These are phyloP conservation scores for Fraxinus cuspidata DNA, from an alignment of 257 asterid genomes.

Conservation along the genomic window DNA sequence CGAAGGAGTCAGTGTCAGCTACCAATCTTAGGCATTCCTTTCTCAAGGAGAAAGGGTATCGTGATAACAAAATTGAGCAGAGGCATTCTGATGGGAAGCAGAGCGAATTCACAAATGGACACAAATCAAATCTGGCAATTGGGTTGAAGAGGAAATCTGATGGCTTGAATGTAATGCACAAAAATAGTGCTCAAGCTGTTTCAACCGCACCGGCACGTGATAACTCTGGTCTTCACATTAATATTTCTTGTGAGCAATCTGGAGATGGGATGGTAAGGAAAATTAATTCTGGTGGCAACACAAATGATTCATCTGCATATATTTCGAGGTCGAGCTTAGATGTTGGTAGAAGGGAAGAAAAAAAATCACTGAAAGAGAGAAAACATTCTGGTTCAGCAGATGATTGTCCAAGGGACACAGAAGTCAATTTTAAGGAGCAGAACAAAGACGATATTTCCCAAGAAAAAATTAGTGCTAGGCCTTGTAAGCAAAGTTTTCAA, in stretches of 20 bases:
- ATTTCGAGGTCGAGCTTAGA: conserved; percentile 33
- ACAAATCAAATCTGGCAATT: conserved; percentile 33
- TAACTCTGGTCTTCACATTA: conserved; percentile 1
- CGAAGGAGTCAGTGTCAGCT: conserved; percentile 36
- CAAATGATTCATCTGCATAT: conserved; percentile 41
- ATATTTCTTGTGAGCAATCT: conserved; percentile 25
- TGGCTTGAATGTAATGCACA: conserved; percentile 32
- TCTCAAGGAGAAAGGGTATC: conserved; percentile 31
- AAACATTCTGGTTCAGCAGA: conserved; percentile 35
- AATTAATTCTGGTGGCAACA: conserved; percentile 30
- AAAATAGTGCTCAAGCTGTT: conserved; percentile 36
- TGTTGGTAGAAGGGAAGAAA: conserved; percentile 36
- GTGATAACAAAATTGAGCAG: conserved; percentile 36
- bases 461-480: conserved; percentile 51
- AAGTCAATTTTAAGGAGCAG: conserved; percentile 35
- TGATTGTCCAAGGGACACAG: conserved; percentile 34
- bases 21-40: conserved; percentile 35
- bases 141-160: conserved; percentile 50
- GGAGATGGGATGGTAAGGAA: conserved; percentile 34
- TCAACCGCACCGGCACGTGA: background rate
- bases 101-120: conserved; percentile 56
- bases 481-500: conserved; percentile 38
- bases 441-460: conserved; percentile 32
- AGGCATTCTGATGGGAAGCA: conserved; percentile 34
- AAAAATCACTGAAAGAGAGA: conserved; percentile 40